Evolutionary conservation across 148 eudicot species (phyloP), one percentile per base, ranked within the genome.

Genomic region (Fagopyrum tataricum): DNA sequence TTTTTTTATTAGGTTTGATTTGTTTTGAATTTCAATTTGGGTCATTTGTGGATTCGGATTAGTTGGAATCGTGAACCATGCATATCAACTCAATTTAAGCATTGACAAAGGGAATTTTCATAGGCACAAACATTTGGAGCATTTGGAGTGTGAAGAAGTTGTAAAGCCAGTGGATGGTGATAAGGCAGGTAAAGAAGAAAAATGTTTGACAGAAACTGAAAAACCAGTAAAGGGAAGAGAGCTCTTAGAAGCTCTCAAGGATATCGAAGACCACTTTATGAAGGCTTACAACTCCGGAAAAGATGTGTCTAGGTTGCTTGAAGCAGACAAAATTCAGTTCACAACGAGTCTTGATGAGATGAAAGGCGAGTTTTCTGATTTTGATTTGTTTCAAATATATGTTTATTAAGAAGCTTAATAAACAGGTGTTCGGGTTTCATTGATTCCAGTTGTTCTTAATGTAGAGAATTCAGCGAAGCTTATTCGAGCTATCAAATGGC

Each of bases 381-480:
- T n/a, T n/a, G n/a, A n/a, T n/a, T 14, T 21, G 42, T 3, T 9
- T 42, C 13, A 9, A 24, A 15, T 61, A 17, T 9, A 21, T 9
- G 67, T 23, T 37, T 12, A 39, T 11, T 24, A 4, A 7, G 17
- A 61, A 10, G 41, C 23, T 64, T 62, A 37, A n/a, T n/a, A n/a
- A n/a, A n/a, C n/a, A n/a, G n/a, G n/a, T n/a, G n/a, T n/a, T n/a
- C n/a, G n/a, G n/a, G n/a, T 62, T 13, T 14, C 15, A 9, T 31
- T 62, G 43, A 62, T 31, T 13, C 41, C 37, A 17, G 42, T 44
- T 75, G 72, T 43, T 13, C n/a, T n/a, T 49, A 17, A 70, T 85
- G 85, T 92, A 95, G 99, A 95, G 76, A 95, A 85, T 72, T 91
- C 97, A 21, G 83, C 99, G n/a, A 95, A 95, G 81, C 85, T 95